Evolutionary conservation across 2,329 filamentous ascomycete genomes (phyloP), one percentile per base, ranked within the genome.

Genomic region (Gaeumannomyces sp.): DNA sequence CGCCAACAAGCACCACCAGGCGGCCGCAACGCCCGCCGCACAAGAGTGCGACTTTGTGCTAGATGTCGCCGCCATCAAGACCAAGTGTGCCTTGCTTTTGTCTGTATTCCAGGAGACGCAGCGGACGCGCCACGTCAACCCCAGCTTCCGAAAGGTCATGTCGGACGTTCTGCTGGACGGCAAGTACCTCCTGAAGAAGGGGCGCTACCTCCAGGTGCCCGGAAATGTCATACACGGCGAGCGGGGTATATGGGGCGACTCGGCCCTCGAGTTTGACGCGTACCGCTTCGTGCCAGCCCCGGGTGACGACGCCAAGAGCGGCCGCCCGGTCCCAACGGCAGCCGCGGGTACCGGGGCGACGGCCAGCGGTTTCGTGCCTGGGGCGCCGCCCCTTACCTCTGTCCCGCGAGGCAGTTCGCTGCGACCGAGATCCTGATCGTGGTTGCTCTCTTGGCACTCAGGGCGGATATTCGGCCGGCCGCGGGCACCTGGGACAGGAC

Each of bases 371-470:
- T 74, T 69, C 19, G 67, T 72, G 27, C 73, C 1, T 76, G 76
- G 60, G 75, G 75, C 0, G 75, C 74, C 1, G 75, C 75, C 0
- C 70, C 67, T 1, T 73, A 76, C 60, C 66, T 74, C 0, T 76
- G 73, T 58, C 76, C 76, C 0, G 76, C 76, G 1, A 64, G 74
- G 0, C 71, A 72, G 33, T 74, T 76, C 63, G 74, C 74, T 1
- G 64, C 71, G 16, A 66, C 71, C 0, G 75, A 77, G 68, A 73
- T 69, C 59, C 61, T 72, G 61, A 72, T 67, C 3, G 57, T 72
- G n/a, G 60, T 70, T 62, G 65, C 64, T 25, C 29, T 29, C 29
- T 29, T 29, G 29, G 29, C 29, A 29, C 29, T 29, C 29, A 29
- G 29, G 29, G 29, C 29, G 29, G 29, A 29, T 29, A 29, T 29